These are phyloP conservation scores for Hortiboletus flavorubellus DNA, from an alignment of 768 basidiomycete species.

Conservation along the genomic window DNA sequence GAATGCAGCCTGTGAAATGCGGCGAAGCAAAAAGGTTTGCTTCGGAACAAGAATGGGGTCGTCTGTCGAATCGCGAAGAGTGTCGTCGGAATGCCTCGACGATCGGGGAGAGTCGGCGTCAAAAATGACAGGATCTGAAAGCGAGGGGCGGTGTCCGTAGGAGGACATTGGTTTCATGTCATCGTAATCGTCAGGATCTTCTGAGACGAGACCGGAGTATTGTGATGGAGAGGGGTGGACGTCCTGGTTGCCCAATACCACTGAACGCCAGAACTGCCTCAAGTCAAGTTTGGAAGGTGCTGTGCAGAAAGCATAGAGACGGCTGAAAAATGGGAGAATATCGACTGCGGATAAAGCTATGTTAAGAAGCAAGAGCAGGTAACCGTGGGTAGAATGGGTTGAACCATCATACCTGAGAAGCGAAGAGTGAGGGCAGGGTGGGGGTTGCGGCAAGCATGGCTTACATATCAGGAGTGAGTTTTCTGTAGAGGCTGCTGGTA, in stretches of 20 bases:
- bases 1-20: conserved; percentile 48
- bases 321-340: conserved; percentile 46
- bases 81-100: conserved; percentile 55
- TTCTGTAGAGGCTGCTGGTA: conserved; percentile 67
- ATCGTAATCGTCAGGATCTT: conserved; percentile 55
- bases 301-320: conserved; percentile 47
- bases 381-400: conserved; percentile 65
- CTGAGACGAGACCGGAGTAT: conserved; percentile 55
- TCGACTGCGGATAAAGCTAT: conserved; percentile 51
- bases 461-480: conserved; percentile 80
- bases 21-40: conserved; percentile 33
- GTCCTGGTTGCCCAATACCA: conserved; percentile 49
- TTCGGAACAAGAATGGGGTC: conserved; percentile 8
- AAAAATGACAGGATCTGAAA: conserved; percentile 55
- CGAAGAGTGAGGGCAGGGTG: conserved; percentile 9
- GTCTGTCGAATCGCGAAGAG: conserved; percentile 43
- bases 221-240: conserved; percentile 33
- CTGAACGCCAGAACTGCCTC: conserved; percentile 52
- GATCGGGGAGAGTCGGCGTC: conserved; percentile 39
- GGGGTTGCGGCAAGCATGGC: conserved; percentile 28
- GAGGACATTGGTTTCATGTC: conserved; percentile 36
- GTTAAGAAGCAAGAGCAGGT: conserved; percentile 45
- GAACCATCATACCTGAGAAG: conserved; percentile 62
- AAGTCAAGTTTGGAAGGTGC: conserved; percentile 44
- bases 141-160: conserved; percentile 40